Percentiles rank a stretch among this genome's conserved stretches.
Conservation (phyloP, 1,284 basidiomycete genomes). For the Naganishia cerealis region DNA sequence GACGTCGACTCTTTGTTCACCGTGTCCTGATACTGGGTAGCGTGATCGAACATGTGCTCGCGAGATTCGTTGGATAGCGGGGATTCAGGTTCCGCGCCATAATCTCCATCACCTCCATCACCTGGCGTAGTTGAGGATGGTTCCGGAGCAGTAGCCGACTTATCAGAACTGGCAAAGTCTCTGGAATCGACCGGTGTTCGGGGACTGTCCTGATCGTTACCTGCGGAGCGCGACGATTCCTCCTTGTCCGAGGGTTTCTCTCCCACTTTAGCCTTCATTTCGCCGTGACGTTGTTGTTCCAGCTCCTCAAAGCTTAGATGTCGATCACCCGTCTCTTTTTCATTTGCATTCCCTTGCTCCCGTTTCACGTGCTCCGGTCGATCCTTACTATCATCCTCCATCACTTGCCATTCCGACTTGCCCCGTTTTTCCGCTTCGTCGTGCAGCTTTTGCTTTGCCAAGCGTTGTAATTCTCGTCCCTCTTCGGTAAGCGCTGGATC, state of each 20-base stretch:
- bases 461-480: slow-evolving; percentile 13
- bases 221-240: neutral
- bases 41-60: neutral
- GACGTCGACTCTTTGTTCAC: neutral
- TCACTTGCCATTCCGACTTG: slow-evolving; percentile 19
- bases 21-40: neutral
- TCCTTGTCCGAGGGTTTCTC: neutral
- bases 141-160: neutral
- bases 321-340: slow-evolving; percentile 19
- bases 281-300: neutral
- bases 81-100: slow-evolving; percentile 15
- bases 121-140: no score
- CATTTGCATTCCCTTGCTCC: slow-evolving; percentile 6
- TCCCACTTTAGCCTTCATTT: neutral
- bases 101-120: neutral
- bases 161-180: slow-evolving; percentile 1
- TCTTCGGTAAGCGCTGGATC: slow-evolving; percentile 22
- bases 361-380: slow-evolving; percentile 6
- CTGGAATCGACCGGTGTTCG: neutral
- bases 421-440: slow-evolving; percentile 8
- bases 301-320: neutral
- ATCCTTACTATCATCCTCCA: slow-evolving; percentile 12
- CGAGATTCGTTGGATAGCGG: slow-evolving; percentile 12
- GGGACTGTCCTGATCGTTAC: neutral
- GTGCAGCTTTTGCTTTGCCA: slow-evolving; percentile 14